These are phyloP conservation scores for Aspergillus caelatus DNA, from an alignment of 2,329 filamentous ascomycete species.

Conservation along the genomic window DNA sequence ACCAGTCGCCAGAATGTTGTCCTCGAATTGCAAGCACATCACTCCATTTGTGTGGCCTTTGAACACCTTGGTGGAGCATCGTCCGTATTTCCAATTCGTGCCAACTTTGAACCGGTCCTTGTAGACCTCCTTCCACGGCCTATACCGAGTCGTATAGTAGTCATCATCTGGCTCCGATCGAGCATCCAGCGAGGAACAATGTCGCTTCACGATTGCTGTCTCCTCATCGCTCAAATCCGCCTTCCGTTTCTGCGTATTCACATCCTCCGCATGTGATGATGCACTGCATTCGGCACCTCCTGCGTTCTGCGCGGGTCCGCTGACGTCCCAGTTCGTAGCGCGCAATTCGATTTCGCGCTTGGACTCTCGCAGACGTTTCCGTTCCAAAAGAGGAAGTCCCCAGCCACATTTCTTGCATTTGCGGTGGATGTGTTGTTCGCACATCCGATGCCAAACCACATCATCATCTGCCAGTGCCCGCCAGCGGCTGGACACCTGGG, in stretches of 20 bases:
- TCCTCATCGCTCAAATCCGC: slow-evolving; percentile 31
- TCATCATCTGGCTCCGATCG: slow-evolving; percentile 42
- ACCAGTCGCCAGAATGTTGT: slow-evolving; percentile 87
- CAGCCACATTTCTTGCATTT: slow-evolving; percentile 96
- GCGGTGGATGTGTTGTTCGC: slow-evolving; percentile 91
- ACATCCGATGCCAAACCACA: slow-evolving; percentile 98
- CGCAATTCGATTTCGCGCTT: slow-evolving; percentile 80
- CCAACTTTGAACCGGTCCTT: slow-evolving; percentile 93
- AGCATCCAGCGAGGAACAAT: slow-evolving; percentile 31
- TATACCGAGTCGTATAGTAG: slow-evolving; percentile 54
- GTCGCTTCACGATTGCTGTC: slow-evolving; percentile 33
- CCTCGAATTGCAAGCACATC: slow-evolving; percentile 78
- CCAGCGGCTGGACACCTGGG: slow-evolving; percentile 90
- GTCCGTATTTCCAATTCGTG: slow-evolving; percentile 95
- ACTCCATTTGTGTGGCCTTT: slow-evolving; percentile 87
- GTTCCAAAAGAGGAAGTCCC: slow-evolving; percentile 86
- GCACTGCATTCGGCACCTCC: slow-evolving; percentile 5
- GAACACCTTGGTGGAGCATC: slow-evolving; percentile 81
- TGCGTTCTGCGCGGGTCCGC: slow-evolving; percentile 52
- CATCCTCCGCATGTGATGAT: slow-evolving; percentile 7
- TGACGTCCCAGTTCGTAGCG: slow-evolving; percentile 61
- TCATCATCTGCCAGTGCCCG: slow-evolving; percentile 91
- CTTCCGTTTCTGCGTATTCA: slow-evolving; percentile 29
- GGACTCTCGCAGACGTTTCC: slow-evolving; percentile 83
- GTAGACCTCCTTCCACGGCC: slow-evolving; percentile 97